A percentile compares a stretch with the other conserved stretches of the same genome.
Evolutionary conservation across 179 eudicot genomes (phyloP).

Genomic region (Spinacia oleracea): DNA sequence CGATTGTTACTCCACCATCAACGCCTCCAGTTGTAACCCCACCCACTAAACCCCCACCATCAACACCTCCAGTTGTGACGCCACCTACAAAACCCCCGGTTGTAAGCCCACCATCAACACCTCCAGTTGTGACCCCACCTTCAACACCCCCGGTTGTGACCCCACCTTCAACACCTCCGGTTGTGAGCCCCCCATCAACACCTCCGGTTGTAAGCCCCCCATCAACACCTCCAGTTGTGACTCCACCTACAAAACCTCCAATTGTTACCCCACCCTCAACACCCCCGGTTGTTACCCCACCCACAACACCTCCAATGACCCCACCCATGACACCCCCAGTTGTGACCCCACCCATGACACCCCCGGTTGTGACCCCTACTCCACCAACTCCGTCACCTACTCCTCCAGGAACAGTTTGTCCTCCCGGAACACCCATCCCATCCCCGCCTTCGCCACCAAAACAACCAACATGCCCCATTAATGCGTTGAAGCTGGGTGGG

Average conservation of each 20-base stretch:
- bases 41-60: conserved; percentile 8
- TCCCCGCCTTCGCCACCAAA: conserved; percentile 12
- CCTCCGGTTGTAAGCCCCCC: background rate
- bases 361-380: conserved; percentile 22
- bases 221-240: background rate
- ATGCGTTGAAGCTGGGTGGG: conserved; percentile 54
- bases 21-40: conserved; percentile 9
- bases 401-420: no score
- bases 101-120: background rate
- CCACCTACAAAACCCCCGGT: background rate
- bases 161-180: background rate
- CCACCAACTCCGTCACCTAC: no score
- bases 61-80: background rate
- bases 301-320: no score
- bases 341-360: no score
- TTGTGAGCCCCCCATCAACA: background rate
- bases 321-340: no score
- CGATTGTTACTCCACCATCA: conserved; percentile 10
- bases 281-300: background rate
- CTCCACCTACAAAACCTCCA: conserved; percentile 24
- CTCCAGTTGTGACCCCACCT: background rate
- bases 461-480: conserved; percentile 66
- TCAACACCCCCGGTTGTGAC: background rate
- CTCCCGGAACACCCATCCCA: background rate
- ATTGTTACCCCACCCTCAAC: background rate